Percentiles rank a stretch among this genome's conserved stretches.
Evolutionary conservation across 2,329 filamentous ascomycete genomes (phyloP).

Genomic region (Fusarium pininemorale): DNA sequence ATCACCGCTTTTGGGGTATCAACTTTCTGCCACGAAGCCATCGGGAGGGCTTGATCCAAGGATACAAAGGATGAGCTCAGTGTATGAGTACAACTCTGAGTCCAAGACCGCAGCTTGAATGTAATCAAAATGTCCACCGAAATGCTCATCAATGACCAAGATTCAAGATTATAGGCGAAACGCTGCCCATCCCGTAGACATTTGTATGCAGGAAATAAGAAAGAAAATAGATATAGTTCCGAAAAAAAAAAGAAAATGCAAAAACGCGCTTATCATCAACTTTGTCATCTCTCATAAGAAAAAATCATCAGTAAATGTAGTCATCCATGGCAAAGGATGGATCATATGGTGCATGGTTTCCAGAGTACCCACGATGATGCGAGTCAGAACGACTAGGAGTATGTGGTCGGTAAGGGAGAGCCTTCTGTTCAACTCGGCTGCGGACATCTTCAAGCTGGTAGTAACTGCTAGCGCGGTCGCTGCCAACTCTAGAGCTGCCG

Average conservation of each 20-base stretch:
- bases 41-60: conserved; percentile 39
- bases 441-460: conserved; percentile 60
- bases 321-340: conserved; percentile 41
- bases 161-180: conserved; percentile 31
- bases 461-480: conserved; percentile 61
- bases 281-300: conserved; percentile 44
- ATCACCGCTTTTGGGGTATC: conserved; percentile 49
- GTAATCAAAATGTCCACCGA: conserved; percentile 11
- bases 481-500: conserved; percentile 52
- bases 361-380: conserved; percentile 46
- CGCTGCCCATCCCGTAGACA: conserved; percentile 3
- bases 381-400: conserved; percentile 62
- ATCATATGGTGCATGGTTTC: conserved; percentile 46
- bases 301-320: conserved; percentile 44
- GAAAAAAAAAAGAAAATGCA: conserved; percentile 16
- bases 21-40: conserved; percentile 46
- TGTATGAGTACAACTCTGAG: conserved; percentile 25
- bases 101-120: conserved; percentile 23
- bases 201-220: conserved; percentile 27
- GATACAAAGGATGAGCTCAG: conserved; percentile 38
- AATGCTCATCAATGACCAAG: conserved; percentile 13
- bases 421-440: conserved; percentile 54
- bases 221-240: conserved; percentile 24
- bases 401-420: conserved; percentile 55
- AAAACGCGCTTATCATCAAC: conserved; percentile 42